Evolutionary conservation across 1,139 yeast species (phyloP), one percentile per base, ranked within the genome.

Genomic region (Debaryomyces sp.): DNA sequence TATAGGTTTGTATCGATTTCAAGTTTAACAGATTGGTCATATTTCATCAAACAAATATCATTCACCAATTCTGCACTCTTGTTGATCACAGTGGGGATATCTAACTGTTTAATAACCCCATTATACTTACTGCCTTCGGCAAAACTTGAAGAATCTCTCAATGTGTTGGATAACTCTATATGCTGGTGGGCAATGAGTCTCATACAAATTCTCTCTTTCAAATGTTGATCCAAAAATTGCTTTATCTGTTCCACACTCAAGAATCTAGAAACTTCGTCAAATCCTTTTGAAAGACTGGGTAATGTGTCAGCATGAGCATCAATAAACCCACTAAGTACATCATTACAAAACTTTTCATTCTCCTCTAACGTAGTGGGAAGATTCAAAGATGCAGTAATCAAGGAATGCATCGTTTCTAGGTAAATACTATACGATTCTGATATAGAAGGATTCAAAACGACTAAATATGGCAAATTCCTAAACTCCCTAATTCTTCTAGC

Each of bases 121-220:
- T 87, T 81, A 57, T 71, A 80, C 54, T 76, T 72, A 6, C 78
- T 75, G 0, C 76, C 78, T 5, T 54, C 51, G 10, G 48, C 72
- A 45, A 56, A 70, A 18, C 47, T 51, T 1, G 61, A 50, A 1
- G 57, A 54, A 17, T 63, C 59, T 24, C 63, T 63, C 5, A 76
- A 71, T 2, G 78, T 69, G 12, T 62, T 56, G 1, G 78, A 63
- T 34, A 89, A 66, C 50, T 81, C 80, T 29, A 89, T 77, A 66
- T 89, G 96, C 62, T 94, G 97, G 51, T 88, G 92, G 1, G 95
- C 92, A 47, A 91, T 75, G 45, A 92, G 72, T 48, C 96, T 80
- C 83, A 94, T 89, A 54, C 92, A 80, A 41, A 92, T 91, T 50
- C 97, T 75, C 55, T 92, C 97, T 48, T 82, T 76, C 58, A 94